Base-by-base conservation (phyloP, 306 rosid genomes). In the Vigna mungo region DNA sequence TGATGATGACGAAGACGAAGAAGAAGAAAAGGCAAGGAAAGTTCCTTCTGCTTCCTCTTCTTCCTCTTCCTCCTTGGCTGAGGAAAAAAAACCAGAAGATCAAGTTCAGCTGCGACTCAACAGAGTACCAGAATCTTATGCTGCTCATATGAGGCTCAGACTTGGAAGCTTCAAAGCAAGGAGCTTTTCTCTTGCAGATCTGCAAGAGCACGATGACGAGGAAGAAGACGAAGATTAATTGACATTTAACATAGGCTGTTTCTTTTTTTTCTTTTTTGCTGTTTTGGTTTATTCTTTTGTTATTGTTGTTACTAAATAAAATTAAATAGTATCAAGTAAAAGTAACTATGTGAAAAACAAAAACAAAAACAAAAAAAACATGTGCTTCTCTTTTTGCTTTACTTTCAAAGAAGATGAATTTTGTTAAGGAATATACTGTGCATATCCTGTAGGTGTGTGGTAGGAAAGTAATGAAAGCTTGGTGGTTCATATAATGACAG, bases 161-260 rank as follows among this genome's bases (percentile, higher is more conserved):
- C 78, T 88, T 3, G 72, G 86, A 49, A 88, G 89, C 74, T 86
- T 94, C 83, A 94, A 89, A 69, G 55, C 92, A 1, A 89, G 86
- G 71, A 90, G 93, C 61, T 90, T 88, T 47, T 90, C 96, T 53
- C 93, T 95, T 0, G 86, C 97, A 52, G 96, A 94, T 94, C 92
- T 94, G 71, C 93, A 89, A 67, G 91, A 87, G 53, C 88, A 83
- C 39, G 79, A 84, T 20, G 84, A 80, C 34, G 84, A 74, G 16
- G 86, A 88, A 63, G 86, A 88, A 43, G 67, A 32, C 3, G 82
- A 85, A 56, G 51, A 81, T 70, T 67, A 43, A 80, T 67, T 72
- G 44, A 59, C 75, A 74, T 41, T 58, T 76, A 62, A 66, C 77
- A 27, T 54, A 36, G 58, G 10, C 18, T 49, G 34, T 32, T 43